Conservation (phyloP, 495 filamentous ascomycete species). For the Tirmania nivea region DNA sequence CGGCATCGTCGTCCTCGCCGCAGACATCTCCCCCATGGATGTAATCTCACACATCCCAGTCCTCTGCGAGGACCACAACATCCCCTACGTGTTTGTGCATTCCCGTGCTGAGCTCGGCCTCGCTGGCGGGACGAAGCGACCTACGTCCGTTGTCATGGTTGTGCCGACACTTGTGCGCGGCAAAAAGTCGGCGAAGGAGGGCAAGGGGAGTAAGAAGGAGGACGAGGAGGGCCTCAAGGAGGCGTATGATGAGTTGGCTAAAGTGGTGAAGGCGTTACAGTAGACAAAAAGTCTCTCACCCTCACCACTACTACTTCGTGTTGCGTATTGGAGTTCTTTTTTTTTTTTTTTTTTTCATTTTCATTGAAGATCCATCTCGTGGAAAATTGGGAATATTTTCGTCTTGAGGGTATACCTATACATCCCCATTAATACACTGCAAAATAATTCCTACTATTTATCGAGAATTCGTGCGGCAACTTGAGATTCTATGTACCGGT, state of each 20-base stretch:
- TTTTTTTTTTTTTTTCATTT: too few relatives aligned
- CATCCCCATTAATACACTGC: too few relatives aligned
- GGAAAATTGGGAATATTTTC: too few relatives aligned
- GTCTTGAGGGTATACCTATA: too few relatives aligned
- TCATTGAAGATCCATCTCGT: too few relatives aligned
- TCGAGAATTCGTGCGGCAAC: too few relatives aligned
- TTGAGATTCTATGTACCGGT: too few relatives aligned
- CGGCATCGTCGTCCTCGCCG: slow-evolving; percentile 75
- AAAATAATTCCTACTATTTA: too few relatives aligned
- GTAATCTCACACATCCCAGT: slow-evolving; percentile 94
- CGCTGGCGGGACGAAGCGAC: slow-evolving; percentile 79
- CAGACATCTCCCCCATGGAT: slow-evolving; percentile 91
- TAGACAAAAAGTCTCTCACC: too few relatives aligned
- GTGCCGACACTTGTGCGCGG: slow-evolving; percentile 27
- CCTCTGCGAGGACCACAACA: slow-evolving; percentile 91
- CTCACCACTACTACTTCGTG: too few relatives aligned
- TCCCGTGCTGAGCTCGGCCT: slow-evolving; percentile 77
- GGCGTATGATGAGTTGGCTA: slow-evolving; percentile 47
- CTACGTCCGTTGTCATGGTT: slow-evolving; percentile 86
- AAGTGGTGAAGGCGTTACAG: slow-evolving; percentile 48
- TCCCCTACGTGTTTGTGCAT: slow-evolving; percentile 80
- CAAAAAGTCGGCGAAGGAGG: slow-evolving; percentile 34
- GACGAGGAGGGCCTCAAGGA: slow-evolving; percentile 45
- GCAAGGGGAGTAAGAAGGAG: slow-evolving; percentile 26
- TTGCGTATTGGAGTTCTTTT: too few relatives aligned